Evolutionary conservation across 2,329 filamentous ascomycete genomes (phyloP).

Genomic region (Diaporthe vaccinii): DNA sequence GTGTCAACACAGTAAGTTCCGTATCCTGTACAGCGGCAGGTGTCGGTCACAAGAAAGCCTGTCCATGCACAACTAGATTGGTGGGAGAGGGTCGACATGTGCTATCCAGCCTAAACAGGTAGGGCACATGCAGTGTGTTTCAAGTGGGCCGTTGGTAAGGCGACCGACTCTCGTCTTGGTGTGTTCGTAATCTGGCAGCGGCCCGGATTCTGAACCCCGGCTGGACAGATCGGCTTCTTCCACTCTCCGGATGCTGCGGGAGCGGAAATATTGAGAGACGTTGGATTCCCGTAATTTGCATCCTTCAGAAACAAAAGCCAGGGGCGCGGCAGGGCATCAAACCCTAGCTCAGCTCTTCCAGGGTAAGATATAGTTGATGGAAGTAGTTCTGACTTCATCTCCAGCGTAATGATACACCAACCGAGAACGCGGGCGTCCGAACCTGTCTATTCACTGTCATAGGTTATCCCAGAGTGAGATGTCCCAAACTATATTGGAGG

Average conservation of each 20-base stretch:
- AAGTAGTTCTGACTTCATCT: not conserved
- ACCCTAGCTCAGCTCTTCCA: not conserved
- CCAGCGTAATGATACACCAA: not conserved
- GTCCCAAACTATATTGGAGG: not conserved
- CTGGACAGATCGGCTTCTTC: not conserved
- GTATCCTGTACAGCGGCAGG: not conserved
- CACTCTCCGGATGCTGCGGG: constrained; percentile 1
- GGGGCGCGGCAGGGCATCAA: not conserved
- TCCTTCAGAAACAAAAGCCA: constrained; percentile 8
- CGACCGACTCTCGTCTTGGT: constrained; percentile 14
- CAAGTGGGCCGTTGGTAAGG: constrained; percentile 17
- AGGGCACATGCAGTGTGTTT: constrained; percentile 1
- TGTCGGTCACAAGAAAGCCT: constrained; percentile 4
- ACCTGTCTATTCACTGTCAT: not conserved
- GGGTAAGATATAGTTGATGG: not conserved
- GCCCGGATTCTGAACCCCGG: not conserved
- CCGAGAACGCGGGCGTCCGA: not conserved
- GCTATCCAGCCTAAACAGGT: constrained; percentile 1
- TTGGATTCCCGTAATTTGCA: constrained; percentile 30
- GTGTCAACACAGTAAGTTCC: not conserved
- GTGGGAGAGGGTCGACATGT: not conserved
- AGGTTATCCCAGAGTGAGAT: not conserved
- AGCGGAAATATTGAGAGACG: constrained; percentile 30
- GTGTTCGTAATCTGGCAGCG: constrained; percentile 23
- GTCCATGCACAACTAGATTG: not conserved